phyloP scores from a whole-genome alignment of 805 yeast genomes.

The Candida morakotiae region DNA sequence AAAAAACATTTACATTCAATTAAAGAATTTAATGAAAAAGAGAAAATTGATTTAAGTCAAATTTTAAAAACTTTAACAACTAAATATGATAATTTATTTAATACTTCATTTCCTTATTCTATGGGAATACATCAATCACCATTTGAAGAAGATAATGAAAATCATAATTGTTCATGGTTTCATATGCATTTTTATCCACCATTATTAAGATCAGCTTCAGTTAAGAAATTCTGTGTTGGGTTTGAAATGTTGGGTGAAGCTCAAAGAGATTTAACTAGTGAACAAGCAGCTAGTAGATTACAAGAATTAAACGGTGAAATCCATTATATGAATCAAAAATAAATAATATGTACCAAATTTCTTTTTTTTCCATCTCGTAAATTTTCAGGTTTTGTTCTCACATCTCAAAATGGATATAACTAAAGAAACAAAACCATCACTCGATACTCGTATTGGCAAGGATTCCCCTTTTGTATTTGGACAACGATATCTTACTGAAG shows the following conservation, averaged over 20 bases:
- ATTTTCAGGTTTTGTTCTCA: too few species aligned
- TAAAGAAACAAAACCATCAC: slow-evolving; percentile 40
- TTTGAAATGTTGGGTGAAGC: slow-evolving; percentile 67
- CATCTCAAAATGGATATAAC: too few species aligned
- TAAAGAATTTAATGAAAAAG: slow-evolving; percentile 41
- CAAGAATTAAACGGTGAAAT: slow-evolving; percentile 37
- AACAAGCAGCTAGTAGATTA: slow-evolving; percentile 58
- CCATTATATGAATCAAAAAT: slow-evolving; percentile 24
- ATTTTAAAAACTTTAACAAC: slow-evolving; percentile 51
- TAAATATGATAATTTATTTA: slow-evolving; percentile 67
- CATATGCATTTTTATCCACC: slow-evolving; percentile 83
- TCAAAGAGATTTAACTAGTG: slow-evolving; percentile 66
- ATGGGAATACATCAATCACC: slow-evolving; percentile 84
- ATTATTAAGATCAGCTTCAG: slow-evolving; percentile 67
- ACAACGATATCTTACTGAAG: slow-evolving; percentile 67
- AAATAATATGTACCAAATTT: not conserved
- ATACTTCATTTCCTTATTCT: slow-evolving; percentile 70
- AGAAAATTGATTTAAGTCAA: slow-evolving; percentile 53
- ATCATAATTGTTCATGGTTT: slow-evolving; percentile 45
- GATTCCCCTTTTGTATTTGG: slow-evolving; percentile 93
- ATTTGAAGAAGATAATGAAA: slow-evolving; percentile 39
- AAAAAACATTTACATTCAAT: slow-evolving; percentile 51
- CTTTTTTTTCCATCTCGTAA: not conserved
- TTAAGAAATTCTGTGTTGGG: slow-evolving; percentile 72
- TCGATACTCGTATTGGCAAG: slow-evolving; percentile 66